Evolutionary conservation across 2,329 filamentous ascomycete genomes (phyloP).

Genomic region (Aspergillus niger): DNA sequence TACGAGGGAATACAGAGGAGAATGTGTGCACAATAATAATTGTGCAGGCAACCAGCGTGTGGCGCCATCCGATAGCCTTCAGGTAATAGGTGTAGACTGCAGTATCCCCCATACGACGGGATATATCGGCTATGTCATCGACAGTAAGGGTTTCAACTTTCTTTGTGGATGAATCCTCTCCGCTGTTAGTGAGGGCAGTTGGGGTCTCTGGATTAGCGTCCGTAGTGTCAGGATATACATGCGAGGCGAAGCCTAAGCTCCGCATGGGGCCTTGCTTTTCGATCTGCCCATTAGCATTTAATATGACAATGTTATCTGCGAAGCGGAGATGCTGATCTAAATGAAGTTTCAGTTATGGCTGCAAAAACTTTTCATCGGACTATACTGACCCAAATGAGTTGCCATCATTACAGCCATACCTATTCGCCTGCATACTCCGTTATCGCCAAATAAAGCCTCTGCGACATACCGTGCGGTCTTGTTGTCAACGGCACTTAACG

Average conservation of each 20-base stretch:
- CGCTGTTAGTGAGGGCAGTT: neutral
- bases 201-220: neutral
- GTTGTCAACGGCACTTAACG: neutral
- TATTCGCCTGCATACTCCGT: neutral
- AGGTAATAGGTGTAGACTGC: constrained; percentile 4
- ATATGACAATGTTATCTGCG: neutral
- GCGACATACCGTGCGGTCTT: neutral
- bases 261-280: neutral
- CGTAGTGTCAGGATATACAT: neutral
- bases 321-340: neutral
- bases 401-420: neutral
- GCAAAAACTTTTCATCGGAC: too few relatives aligned
- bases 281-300: neutral
- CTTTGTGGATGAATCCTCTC: neutral
- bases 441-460: neutral
- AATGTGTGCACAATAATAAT: constrained; percentile 2
- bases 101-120: constrained; percentile 1
- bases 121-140: constrained; percentile 2
- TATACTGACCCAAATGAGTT: neutral
- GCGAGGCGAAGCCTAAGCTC: neutral
- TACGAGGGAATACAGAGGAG: neutral
- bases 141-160: constrained; percentile 2
- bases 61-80: constrained; percentile 1
- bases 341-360: neutral
- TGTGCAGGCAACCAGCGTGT: neutral